phyloP scores from a whole-genome alignment of 2,329 filamentous ascomycete genomes.

The Exutisphaerella laricina region DNA sequence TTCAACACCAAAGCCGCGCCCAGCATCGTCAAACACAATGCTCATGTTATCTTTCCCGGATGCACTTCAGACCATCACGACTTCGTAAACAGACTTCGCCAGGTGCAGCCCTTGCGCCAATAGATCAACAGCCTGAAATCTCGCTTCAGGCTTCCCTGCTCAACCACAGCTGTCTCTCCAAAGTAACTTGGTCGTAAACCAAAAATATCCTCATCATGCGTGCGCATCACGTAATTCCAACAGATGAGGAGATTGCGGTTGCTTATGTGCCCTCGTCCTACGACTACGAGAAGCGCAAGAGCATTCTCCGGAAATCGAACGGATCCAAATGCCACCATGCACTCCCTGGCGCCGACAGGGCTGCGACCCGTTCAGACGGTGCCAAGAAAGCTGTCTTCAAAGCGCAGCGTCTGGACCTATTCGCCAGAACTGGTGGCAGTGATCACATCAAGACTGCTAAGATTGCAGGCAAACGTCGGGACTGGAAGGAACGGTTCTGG shows the following conservation, averaged over 20 bases:
- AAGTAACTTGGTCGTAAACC: slow-evolving; percentile 47
- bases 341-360: slow-evolving; percentile 1
- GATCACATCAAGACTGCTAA: neutral
- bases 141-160: slow-evolving; percentile 48
- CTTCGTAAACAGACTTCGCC: slow-evolving; percentile 1
- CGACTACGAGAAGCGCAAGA: slow-evolving; percentile 6
- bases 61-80: slow-evolving; percentile 12
- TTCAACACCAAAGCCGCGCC: slow-evolving; percentile 10
- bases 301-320: slow-evolving; percentile 2
- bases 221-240: slow-evolving; percentile 40
- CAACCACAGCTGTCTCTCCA: slow-evolving; percentile 50
- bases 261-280: slow-evolving; percentile 11
- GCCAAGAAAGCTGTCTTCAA: slow-evolving; percentile 1
- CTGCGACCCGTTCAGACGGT: neutral
- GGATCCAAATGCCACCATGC: slow-evolving; percentile 8
- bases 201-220: slow-evolving; percentile 51
- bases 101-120: neutral
- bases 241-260: slow-evolving; percentile 41
- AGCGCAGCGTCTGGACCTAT: neutral
- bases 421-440: too few relatives aligned
- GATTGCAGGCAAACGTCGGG: too few relatives aligned
- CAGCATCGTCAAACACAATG: slow-evolving; percentile 12
- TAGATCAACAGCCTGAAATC: slow-evolving; percentile 22
- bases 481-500: too few relatives aligned
- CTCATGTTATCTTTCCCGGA: slow-evolving; percentile 11